Evolutionary conservation across 495 filamentous ascomycete genomes (phyloP).

Genomic region (Penicillium canariense): DNA sequence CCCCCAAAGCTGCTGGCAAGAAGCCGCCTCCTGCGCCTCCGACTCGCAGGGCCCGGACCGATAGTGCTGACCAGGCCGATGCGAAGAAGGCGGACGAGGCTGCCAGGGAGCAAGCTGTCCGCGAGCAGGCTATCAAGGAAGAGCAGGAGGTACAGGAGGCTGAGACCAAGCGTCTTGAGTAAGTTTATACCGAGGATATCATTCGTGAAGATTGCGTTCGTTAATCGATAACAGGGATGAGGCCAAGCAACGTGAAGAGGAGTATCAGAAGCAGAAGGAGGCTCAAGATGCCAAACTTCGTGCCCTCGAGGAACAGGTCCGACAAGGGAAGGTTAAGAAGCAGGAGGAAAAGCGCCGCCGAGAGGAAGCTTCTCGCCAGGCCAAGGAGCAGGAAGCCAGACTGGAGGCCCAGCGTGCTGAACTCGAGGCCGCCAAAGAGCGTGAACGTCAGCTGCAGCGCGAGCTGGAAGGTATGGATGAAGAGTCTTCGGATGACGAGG

Average conservation of each 20-base stretch:
- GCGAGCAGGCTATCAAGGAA: slow-evolving; percentile 57
- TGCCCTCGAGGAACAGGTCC: slow-evolving; percentile 90
- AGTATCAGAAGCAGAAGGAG: slow-evolving; percentile 73
- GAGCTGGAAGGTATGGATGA: slow-evolving; percentile 82
- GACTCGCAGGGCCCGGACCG: slow-evolving; percentile 67
- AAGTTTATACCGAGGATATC: slow-evolving; percentile 48
- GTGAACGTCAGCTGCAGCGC: slow-evolving; percentile 81
- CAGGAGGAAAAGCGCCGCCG: slow-evolving; percentile 90
- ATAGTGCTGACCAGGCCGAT: slow-evolving; percentile 56
- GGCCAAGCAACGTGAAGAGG: slow-evolving; percentile 71
- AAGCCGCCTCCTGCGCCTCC: slow-evolving; percentile 84
- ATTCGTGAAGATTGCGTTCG: slow-evolving; percentile 15
- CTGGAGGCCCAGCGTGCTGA: slow-evolving; percentile 86
- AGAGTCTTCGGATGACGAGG: slow-evolving; percentile 84
- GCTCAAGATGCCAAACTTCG: slow-evolving; percentile 78
- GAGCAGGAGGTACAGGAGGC: slow-evolving; percentile 79
- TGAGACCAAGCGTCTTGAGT: slow-evolving; percentile 79
- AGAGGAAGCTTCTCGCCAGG: slow-evolving; percentile 80
- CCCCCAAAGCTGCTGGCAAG: slow-evolving; percentile 58
- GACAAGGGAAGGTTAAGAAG: slow-evolving; percentile 93
- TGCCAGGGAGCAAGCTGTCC: slow-evolving; percentile 27
- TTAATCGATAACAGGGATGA: slow-evolving; percentile 61
- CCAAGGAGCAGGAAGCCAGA: slow-evolving; percentile 84
- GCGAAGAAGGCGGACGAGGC: slow-evolving; percentile 52
- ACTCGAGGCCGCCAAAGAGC: slow-evolving; percentile 83